Base-by-base conservation (phyloP, 768 basidiomycete species). In the Lanmaoa rubissima region DNA sequence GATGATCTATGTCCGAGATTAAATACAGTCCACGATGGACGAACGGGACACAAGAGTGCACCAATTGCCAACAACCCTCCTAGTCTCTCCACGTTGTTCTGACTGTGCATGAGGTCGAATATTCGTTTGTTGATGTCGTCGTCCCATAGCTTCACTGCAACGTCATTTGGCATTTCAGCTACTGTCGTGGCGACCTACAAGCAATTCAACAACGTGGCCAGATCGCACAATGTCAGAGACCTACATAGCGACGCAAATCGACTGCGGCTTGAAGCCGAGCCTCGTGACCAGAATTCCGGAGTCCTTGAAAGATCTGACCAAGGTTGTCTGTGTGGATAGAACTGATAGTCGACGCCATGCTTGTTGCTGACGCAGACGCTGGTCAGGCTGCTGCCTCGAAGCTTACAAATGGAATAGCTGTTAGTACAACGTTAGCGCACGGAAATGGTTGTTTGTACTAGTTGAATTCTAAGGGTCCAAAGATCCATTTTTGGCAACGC, bases 1-100 rank as follows among this genome's bases (percentile, higher is more conserved):
- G 80, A 65, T 88, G 81, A 67, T 93, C 92, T 83, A 57, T 17
- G 50, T 9, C 2, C 36, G 45, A 38, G 45, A 24, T 52, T 51
- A 28, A 53, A 62, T 51, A 61, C 48, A 44, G 61, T 51, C 34
- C 57, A 43, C 8, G 21, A 26, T 47, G 14, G 31, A 43, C 21
- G 11, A 46, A 36, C 16, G 26, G 14, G 24, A 28, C 34, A 36
- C 24, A 39, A 46, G 51, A 32, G 60, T 82, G 61, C 61, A 92
- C 93, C 90, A 67, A 97, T 97, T 24, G 94, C 94, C 53, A 88
- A 72, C 35, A 98, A 75, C 35, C 93, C 94, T 14, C 93, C 95
- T 52, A 94, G 82, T 61, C 90, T 89, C 70, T 95, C 93, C 24
- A 79, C 76, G 50, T 79, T 82, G 66, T 84, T 86, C 67, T 86